Percentiles rank a stretch among this genome's conserved stretches.
Evolutionary conservation across 1,139 yeast species (phyloP).

Genomic region (Nadsonia commutata): DNA sequence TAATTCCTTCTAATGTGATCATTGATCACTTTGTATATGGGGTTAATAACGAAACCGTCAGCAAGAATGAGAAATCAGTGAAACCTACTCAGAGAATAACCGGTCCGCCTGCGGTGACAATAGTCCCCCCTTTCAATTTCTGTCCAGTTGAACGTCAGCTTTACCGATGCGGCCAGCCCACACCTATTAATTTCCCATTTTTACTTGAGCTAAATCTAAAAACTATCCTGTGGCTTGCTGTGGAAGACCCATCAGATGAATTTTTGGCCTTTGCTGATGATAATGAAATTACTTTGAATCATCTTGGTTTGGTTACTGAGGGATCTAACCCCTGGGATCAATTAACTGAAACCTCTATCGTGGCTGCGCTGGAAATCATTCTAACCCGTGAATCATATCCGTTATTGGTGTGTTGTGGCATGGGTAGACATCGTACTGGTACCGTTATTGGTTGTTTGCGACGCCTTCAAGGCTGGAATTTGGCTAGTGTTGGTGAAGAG

Average conservation of each 20-base stretch:
- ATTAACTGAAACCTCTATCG: constrained; percentile 69
- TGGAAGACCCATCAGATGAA: constrained; percentile 88
- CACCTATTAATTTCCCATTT: constrained; percentile 82
- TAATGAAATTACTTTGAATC: constrained; percentile 48
- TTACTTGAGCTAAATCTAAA: constrained; percentile 56
- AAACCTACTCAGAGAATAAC: constrained; percentile 6
- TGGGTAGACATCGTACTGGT: constrained; percentile 96
- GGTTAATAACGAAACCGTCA: no score
- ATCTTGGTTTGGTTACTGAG: constrained; percentile 40
- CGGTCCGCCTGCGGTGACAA: constrained; percentile 27
- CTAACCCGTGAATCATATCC: constrained; percentile 67
- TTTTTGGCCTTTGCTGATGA: constrained; percentile 68
- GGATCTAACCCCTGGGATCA: constrained; percentile 96
- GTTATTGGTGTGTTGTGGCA: constrained; percentile 81
- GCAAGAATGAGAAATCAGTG: no score
- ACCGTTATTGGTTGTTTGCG: constrained; percentile 89
- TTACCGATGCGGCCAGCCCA: constrained; percentile 91
- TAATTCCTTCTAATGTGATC: no score
- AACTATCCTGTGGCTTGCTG: constrained; percentile 85
- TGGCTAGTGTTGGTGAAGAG: constrained; percentile 88
- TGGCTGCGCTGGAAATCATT: constrained; percentile 62
- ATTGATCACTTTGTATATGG: no score
- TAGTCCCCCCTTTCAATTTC: constrained; percentile 88
- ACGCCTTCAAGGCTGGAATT: constrained; percentile 86
- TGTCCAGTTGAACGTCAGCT: constrained; percentile 83